phyloP scores from a whole-genome alignment of 257 asterid genomes.

The Petunia axillaris region DNA sequence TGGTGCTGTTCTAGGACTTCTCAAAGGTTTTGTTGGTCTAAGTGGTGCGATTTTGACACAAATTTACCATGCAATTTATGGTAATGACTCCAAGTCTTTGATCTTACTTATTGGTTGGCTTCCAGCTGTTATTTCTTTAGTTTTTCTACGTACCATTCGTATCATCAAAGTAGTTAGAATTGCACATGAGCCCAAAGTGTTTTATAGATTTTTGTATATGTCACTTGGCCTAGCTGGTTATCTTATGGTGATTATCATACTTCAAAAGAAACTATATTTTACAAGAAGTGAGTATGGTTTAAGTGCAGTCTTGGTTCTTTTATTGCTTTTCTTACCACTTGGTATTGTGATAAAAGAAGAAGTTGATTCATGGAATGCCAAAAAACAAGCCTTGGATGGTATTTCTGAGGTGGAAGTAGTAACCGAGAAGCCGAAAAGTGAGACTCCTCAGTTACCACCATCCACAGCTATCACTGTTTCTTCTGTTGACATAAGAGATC shows the following conservation, averaged over 20 bases:
- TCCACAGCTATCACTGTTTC: neutral
- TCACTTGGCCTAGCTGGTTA: constrained; percentile 46
- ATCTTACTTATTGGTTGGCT: constrained; percentile 48
- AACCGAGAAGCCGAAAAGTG: constrained; percentile 29
- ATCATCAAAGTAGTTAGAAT: constrained; percentile 34
- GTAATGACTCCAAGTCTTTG: constrained; percentile 34
- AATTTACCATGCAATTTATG: constrained; percentile 37
- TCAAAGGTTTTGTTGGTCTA: constrained; percentile 49
- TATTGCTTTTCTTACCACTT: constrained; percentile 38
- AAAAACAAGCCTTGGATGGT: constrained; percentile 34
- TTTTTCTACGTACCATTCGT: constrained; percentile 42
- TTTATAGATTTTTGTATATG: constrained; percentile 38
- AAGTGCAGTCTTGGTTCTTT: constrained; percentile 27
- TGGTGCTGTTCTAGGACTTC: constrained; percentile 48
- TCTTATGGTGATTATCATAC: constrained; percentile 43
- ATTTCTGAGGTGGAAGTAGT: constrained; percentile 36
- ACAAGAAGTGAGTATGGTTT: constrained; percentile 18
- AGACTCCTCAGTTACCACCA: neutral
- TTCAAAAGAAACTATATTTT: constrained; percentile 31
- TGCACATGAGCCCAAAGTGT: constrained; percentile 40
- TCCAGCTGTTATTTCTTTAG: constrained; percentile 38
- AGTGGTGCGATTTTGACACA: constrained; percentile 52
- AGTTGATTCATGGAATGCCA: constrained; percentile 25
- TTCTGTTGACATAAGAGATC: neutral
- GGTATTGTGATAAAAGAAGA: constrained; percentile 41